Evolutionary conservation across 2,329 filamentous ascomycete species (phyloP), one percentile per base, ranked within the genome.

Genomic region (Exophiala sideris): DNA sequence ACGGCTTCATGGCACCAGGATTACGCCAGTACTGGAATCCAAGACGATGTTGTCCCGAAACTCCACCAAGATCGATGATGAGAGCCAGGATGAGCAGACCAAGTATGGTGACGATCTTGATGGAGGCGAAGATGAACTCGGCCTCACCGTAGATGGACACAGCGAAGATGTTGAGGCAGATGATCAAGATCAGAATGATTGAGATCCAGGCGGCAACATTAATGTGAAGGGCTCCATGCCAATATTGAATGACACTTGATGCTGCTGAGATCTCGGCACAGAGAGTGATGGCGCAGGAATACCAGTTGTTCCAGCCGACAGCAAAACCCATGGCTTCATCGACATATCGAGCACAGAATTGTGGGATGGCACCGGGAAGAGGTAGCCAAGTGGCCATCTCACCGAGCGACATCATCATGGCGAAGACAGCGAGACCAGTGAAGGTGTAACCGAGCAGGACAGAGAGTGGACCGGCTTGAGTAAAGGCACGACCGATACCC

Each of bases 121-220:
- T 66, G 3, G 75, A 70, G 18, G 76, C 76, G 53, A 80, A 79
- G 32, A 68, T 67, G 64, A 79, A 79, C 47, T 70, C 63, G 33
- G 83, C 79, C 62, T 61, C 62, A 38, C 62, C 62, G 51, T 62
- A 64, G 38, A 62, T 58, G 21, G 56, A 46, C 11, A 89, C 85
- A 1, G 84, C 84, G 56, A 90, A 73, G 39, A 90, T 64, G 62
- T 91, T 91, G 69, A 91, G 76, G 3, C 75, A 55, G 12, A 78
- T 74, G 51, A 67, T 75, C 5, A 64, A 38, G 12, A 60, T 56
- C 14, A 63, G 47, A 32, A 63, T 47, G 50, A 64, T 58, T 24
- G 57, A 47, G 46, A 65, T 65, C 63, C 63, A 65, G 11, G 54
- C 63, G 16, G 62, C 60, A 10, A 59, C 66, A 48, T 71, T 71